Evolutionary conservation across 371 early-diverging fungal genomes (phyloP), one percentile per base, ranked within the genome.

Genomic region (Umbelopsis sp.): DNA sequence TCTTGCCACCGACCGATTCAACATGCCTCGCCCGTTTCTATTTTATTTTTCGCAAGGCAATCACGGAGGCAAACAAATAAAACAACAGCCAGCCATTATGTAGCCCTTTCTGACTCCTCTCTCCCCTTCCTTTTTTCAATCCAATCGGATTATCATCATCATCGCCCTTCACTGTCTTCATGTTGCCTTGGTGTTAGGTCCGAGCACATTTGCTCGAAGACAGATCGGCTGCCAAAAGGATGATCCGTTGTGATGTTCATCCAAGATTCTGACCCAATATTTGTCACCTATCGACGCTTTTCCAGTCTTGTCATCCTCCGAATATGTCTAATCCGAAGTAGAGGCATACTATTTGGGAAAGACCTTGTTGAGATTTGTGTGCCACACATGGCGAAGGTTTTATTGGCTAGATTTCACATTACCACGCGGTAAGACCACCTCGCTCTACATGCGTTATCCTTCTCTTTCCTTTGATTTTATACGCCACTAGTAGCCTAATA

Each of bases 361-460:
- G 57, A 41, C 41, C 57, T 35, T 35, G 35, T 35, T 57, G 37
- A 18, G 52, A 29, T 57, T 29, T 57, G 57, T 57, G 57, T 57
- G 16, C 57, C 57, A 29, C 57, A 57, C 57, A 57, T 57, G 57
- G 57, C 57, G 57, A 57, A 24, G 57, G 32, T 24, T 57, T 57
- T n/a, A 57, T 57, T 57, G 57, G 57, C 25, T 57, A 18, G 57
- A 57, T 57, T 57, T 57, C 57, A 57, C 18, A 5, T 24, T 35
- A 57, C 57, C 57, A 57, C 57, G 57, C 57, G 57, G 57, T 57
- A 25, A 57, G 57, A 57, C 57, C 57, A 57, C 57, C 57, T 57
- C 57, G 57, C 57, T 32, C 16, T 48, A 12, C 48, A 48, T n/a
- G 41, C 41, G 12, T 57, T 29, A 37, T 5, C 32, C 57, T 35